phyloP scores from a whole-genome alignment of 805 yeast genomes.

The Schwanniomyces vanrijiae region DNA sequence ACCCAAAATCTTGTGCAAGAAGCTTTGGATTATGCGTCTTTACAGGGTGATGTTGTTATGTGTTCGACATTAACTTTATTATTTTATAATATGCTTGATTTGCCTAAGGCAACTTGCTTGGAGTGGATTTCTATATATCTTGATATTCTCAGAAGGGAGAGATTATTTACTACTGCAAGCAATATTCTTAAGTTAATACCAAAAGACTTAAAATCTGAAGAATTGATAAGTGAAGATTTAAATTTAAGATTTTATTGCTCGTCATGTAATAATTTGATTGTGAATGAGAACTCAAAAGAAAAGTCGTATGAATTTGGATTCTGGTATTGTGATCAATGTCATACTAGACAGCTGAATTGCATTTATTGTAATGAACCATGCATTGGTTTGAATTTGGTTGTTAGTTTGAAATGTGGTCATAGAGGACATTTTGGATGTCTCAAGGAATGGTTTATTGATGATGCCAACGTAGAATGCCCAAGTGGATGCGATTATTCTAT shows the following conservation, averaged over 20 bases:
- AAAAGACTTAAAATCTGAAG: slow-evolving; percentile 21
- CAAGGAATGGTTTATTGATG: slow-evolving; percentile 70
- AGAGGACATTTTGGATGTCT: slow-evolving; percentile 82
- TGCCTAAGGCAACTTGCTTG: slow-evolving; percentile 35
- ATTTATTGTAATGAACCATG: slow-evolving; percentile 76
- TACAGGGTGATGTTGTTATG: slow-evolving; percentile 65
- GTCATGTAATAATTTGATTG: slow-evolving; percentile 55
- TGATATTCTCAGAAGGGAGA: slow-evolving; percentile 48
- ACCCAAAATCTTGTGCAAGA: slow-evolving; percentile 49
- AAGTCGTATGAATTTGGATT: slow-evolving; percentile 45
- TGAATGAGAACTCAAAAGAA: slow-evolving; percentile 56
- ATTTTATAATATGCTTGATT: slow-evolving; percentile 37
- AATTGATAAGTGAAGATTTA: slow-evolving; percentile 36
- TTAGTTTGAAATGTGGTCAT: slow-evolving; percentile 76
- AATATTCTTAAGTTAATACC: slow-evolving; percentile 49
- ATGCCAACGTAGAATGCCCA: slow-evolving; percentile 72
- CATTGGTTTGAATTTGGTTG: slow-evolving; percentile 63
- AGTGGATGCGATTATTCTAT: slow-evolving; percentile 57
- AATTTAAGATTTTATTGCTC: slow-evolving; percentile 54
- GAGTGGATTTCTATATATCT: slow-evolving; percentile 60
- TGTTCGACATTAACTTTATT: slow-evolving; percentile 57
- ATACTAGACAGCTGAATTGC: slow-evolving; percentile 62
- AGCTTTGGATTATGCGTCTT: slow-evolving; percentile 53
- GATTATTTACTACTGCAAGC: slow-evolving; percentile 59
- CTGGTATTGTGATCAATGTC: slow-evolving; percentile 85